These are phyloP conservation scores for Wickerhamomyces chambardii DNA, from an alignment of 805 yeast species.

Conservation along the genomic window DNA sequence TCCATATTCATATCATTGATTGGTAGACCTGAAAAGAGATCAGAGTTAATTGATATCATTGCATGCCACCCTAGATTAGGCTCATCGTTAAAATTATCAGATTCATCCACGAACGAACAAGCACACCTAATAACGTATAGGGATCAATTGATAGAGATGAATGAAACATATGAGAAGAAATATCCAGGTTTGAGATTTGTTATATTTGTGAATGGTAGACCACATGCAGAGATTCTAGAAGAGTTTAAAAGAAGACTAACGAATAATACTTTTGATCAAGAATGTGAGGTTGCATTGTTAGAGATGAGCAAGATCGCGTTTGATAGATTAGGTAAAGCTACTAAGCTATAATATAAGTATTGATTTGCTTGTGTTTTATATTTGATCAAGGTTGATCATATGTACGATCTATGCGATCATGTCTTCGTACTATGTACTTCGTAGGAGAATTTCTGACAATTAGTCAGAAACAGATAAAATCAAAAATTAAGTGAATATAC, in stretches of 20 bases:
- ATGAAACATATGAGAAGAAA: constrained; percentile 49
- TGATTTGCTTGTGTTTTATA: too few relatives aligned
- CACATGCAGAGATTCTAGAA: constrained; percentile 29
- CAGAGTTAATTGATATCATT: constrained; percentile 39
- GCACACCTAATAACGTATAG: constrained; percentile 42
- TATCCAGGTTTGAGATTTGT: constrained; percentile 77
- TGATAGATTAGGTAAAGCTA: neutral
- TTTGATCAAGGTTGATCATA: too few relatives aligned
- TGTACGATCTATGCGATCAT: too few relatives aligned
- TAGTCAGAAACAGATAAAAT: too few relatives aligned
- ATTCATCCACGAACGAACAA: constrained; percentile 68
- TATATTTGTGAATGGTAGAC: constrained; percentile 81
- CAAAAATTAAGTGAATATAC: too few relatives aligned
- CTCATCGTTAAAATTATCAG: constrained; percentile 42
- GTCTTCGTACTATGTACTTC: too few relatives aligned
- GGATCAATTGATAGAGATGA: constrained; percentile 42
- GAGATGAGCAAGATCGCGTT: neutral
- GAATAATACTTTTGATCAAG: neutral
- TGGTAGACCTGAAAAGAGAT: neutral
- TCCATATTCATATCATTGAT: neutral
- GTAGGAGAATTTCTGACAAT: too few relatives aligned
- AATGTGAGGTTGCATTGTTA: neutral
- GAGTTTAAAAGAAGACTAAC: neutral
- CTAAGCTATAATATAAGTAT: too few relatives aligned
- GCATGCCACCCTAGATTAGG: constrained; percentile 92